phyloP scores from a whole-genome alignment of 2,329 filamentous ascomycete species.

The Curvularia lunata region DNA sequence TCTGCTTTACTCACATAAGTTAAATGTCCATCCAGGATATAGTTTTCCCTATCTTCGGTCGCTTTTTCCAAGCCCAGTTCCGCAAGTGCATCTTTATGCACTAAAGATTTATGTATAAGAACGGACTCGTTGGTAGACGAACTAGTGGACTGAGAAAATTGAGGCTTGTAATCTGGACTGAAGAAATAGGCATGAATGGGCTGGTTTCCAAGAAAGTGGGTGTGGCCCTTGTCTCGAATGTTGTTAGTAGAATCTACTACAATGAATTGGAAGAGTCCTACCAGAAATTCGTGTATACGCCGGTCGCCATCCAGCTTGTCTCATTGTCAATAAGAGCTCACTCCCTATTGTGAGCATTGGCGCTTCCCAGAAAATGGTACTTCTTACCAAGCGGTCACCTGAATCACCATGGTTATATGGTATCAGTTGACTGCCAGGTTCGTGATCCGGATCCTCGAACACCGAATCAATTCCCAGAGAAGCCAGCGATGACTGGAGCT shows the following conservation, averaged over 20 bases:
- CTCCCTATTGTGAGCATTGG: conserved; percentile 22
- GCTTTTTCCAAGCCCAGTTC: conserved; percentile 1
- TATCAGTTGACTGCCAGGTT: neutral
- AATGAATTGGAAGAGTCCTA: neutral
- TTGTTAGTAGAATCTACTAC: neutral
- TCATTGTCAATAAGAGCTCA: conserved; percentile 26
- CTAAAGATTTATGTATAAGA: conserved; percentile 3
- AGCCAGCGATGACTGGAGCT: conserved; percentile 4
- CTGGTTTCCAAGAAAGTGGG: conserved; percentile 28
- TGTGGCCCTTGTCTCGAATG: conserved; percentile 17
- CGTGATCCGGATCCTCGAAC: conserved; percentile 3
- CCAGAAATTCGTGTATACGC: conserved; percentile 27
- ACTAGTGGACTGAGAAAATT: conserved; percentile 12
- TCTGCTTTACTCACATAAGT: neutral
- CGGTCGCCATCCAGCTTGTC: conserved; percentile 28
- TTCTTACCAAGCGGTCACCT: conserved; percentile 9
- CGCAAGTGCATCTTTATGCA: conserved; percentile 6
- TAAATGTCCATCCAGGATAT: neutral
- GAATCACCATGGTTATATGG: neutral
- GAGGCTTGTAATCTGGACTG: conserved; percentile 27
- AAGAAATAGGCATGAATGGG: conserved; percentile 34
- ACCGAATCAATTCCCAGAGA: neutral
- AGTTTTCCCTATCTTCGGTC: neutral
- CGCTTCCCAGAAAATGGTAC: conserved; percentile 32
- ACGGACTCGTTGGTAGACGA: conserved; percentile 2